phyloP scores from a whole-genome alignment of 768 basidiomycete species.

The Lactifluus volemus region DNA sequence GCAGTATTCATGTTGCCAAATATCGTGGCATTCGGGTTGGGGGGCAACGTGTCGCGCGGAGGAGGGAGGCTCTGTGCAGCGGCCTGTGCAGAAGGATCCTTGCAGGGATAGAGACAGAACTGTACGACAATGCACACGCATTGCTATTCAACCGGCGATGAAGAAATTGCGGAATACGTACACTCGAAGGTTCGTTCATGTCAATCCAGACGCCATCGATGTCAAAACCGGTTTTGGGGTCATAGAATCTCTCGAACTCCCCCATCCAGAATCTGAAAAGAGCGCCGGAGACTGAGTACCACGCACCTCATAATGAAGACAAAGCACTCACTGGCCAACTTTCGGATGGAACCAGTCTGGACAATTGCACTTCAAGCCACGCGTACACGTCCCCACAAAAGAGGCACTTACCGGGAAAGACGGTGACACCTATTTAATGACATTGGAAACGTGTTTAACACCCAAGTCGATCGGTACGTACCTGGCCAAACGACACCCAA shows the following conservation, averaged over 20 bases:
- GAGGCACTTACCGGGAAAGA: constrained; percentile 39
- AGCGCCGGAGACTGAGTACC: too few species aligned
- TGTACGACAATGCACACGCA: too few species aligned
- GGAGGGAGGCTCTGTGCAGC: constrained; percentile 46
- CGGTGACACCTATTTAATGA: constrained; percentile 38
- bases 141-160: neutral
- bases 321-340: constrained; percentile 35
- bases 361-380: neutral
- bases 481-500: constrained; percentile 61
- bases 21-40: constrained; percentile 45
- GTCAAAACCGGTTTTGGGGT: constrained; percentile 43
- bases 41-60: constrained; percentile 38
- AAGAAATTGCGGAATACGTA: constrained; percentile 23
- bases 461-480: constrained; percentile 18
- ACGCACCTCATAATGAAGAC: constrained; percentile 19
- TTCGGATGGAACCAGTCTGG: constrained; percentile 55
- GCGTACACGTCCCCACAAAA: neutral
- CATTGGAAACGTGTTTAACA: neutral
- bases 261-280: too few species aligned
- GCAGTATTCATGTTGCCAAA: constrained; percentile 27
- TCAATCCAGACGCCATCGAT: constrained; percentile 72
- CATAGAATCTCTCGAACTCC: constrained; percentile 31
- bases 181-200: constrained; percentile 63
- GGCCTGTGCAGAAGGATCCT: constrained; percentile 47
- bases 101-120: constrained; percentile 59